Evolutionary conservation across 2,329 filamentous ascomycete genomes (phyloP), one percentile per base, ranked within the genome.

Genomic region (Shiraia sp.): DNA sequence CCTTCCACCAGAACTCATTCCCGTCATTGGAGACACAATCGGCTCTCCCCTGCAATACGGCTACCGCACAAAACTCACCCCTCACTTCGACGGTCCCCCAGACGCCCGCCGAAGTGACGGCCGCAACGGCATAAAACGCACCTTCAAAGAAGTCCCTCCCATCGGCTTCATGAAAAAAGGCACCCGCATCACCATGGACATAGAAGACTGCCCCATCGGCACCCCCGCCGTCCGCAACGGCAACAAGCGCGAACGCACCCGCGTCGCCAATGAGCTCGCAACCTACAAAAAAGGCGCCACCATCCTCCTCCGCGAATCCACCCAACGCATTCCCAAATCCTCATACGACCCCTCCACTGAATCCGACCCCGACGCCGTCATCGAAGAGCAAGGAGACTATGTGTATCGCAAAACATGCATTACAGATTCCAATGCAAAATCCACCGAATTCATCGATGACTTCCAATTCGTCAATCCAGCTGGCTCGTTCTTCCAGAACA

Each of bases 401-500:
- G 78, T 83, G 13, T 88, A 96, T 66, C 77, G 86, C 67, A 97
- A 97, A 71, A 87, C 84, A 3, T 97, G 89, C 75, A 82, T 95
- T 55, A 96, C 91, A 3, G 85, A 96, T 72, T 82, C 83, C 67
- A 95, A 92, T 53, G 86, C 81, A 51, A 87, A 79, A 36, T 85
- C 88, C 3, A 91, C 87, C 22, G 93, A 99, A 70, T 96, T 95
- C 72, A 81, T 99, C 49, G 89, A 86, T 63, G 74, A 83, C 68
- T 93, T 87, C 74, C 76, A 85, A 63, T 96, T 99, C 74, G 85
- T 85, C 67, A 97, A 95, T 74, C 89, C 88, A 2, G 93, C 93
- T 9, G 91, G 91, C 45, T 84, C 89, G 37, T 99, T 99, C 76
- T 99, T 99, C 81, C 93, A 99, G 67, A 99, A 99, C 79, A 99